These are phyloP conservation scores for Trichophyton schoenleinii DNA, from an alignment of 2,329 filamentous ascomycete genomes.

Conservation along the genomic window DNA sequence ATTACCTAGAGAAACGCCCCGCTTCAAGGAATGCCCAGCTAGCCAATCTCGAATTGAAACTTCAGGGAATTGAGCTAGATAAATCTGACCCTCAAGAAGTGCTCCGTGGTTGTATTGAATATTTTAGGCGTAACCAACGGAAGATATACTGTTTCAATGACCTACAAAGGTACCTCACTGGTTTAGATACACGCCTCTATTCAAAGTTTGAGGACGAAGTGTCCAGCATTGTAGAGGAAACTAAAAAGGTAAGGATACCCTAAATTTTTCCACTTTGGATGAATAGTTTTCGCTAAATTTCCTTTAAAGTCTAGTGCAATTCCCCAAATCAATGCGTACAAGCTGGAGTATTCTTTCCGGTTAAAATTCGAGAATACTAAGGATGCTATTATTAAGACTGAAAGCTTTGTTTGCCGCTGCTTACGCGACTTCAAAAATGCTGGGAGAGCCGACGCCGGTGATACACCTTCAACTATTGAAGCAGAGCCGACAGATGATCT, in stretches of 20 bases:
- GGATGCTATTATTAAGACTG: slow-evolving; percentile 19
- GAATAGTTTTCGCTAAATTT: neutral
- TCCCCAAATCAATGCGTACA: slow-evolving; percentile 31
- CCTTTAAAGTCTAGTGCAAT: slow-evolving; percentile 14
- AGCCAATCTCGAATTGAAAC: slow-evolving; percentile 24
- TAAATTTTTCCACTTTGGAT: neutral
- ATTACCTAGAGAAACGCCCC: slow-evolving; percentile 23
- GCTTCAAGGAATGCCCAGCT: slow-evolving; percentile 33
- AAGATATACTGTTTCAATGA: slow-evolving; percentile 38
- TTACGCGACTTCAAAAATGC: slow-evolving; percentile 23
- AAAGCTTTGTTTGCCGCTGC: slow-evolving; percentile 29
- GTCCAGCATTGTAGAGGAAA: slow-evolving; percentile 6
- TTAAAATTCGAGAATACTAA: slow-evolving; percentile 22
- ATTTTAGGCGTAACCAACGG: slow-evolving; percentile 29
- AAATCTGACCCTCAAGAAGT: slow-evolving; percentile 19
- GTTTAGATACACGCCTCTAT: slow-evolving; percentile 19
- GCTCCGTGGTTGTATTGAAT: slow-evolving; percentile 27
- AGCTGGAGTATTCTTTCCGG: slow-evolving; percentile 32
- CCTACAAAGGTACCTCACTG: slow-evolving; percentile 25
- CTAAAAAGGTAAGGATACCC: neutral
- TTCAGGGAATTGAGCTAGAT: neutral
- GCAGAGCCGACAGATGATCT: slow-evolving; percentile 34
- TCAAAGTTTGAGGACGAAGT: slow-evolving; percentile 18
- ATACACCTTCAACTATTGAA: slow-evolving; percentile 27
- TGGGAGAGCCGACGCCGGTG: slow-evolving; percentile 15